These are phyloP conservation scores for Fraxinus dipetala DNA, from an alignment of 305 asterid genomes.

Conservation along the genomic window DNA sequence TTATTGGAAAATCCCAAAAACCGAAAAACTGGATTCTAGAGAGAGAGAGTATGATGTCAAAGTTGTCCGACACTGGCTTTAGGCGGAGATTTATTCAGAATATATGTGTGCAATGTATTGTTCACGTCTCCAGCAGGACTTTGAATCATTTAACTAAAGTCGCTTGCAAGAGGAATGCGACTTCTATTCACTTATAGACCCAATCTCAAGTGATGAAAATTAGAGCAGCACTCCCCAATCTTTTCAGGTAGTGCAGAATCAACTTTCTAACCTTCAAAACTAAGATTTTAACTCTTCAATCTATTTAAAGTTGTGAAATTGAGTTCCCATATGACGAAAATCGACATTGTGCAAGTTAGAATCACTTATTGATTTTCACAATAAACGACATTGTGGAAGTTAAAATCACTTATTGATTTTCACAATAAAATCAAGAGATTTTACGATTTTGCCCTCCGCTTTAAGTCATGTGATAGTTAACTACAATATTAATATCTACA, in stretches of 20 bases:
- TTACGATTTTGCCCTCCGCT: background rate
- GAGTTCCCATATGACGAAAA: background rate
- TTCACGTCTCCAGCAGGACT: background rate
- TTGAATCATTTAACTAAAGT: background rate
- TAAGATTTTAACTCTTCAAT: background rate
- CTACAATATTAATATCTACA: background rate
- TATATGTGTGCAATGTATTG: too few species aligned
- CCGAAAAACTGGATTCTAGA: background rate
- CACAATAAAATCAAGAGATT: background rate
- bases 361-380: background rate
- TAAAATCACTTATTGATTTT: background rate
- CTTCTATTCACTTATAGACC: background rate
- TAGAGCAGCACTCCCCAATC: background rate
- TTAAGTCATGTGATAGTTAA: background rate
- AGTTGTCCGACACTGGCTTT: constrained; percentile 14
- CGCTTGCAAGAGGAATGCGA: background rate
- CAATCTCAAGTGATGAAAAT: background rate
- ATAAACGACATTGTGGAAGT: background rate
- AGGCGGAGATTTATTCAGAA: constrained; percentile 26
- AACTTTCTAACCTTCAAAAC: background rate
- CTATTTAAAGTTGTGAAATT: background rate
- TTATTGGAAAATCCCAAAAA: constrained; percentile 1
- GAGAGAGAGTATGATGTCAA: constrained; percentile 28
- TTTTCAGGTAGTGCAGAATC: background rate
- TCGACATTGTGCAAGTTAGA: background rate